Conservation (phyloP, 192 early-diverging fungal genomes). For the Gamsiella multidivaricata region DNA sequence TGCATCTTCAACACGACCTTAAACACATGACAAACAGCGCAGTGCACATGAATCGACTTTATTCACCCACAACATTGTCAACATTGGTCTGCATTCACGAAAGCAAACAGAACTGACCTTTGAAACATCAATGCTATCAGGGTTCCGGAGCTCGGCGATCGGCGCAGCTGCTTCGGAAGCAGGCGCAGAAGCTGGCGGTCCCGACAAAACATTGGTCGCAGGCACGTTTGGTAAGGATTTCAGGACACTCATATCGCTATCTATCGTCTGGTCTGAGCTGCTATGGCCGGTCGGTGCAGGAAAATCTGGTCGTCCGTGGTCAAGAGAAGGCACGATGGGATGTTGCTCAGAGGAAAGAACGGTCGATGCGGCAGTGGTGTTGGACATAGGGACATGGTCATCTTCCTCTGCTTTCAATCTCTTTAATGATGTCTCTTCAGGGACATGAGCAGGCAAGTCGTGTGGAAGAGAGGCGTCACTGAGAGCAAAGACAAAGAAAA, state of each 20-base stretch:
- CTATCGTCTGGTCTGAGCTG: slow-evolving; percentile 38
- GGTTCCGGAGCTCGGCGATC: slow-evolving; percentile 36
- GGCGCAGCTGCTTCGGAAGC: slow-evolving; percentile 14
- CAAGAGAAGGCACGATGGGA: slow-evolving; percentile 49
- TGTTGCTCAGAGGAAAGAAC: slow-evolving; percentile 30
- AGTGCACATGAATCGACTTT: slow-evolving; percentile 24
- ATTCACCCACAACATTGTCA: slow-evolving; percentile 25
- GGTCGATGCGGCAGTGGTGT: slow-evolving; percentile 1
- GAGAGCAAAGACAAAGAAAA: background rate
- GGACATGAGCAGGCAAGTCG: slow-evolving; percentile 19
- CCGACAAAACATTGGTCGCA: slow-evolving; percentile 42
- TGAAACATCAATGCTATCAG: slow-evolving; percentile 51
- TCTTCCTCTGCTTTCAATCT: slow-evolving; percentile 48
- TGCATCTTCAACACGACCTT: background rate
- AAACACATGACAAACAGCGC: slow-evolving; percentile 18
- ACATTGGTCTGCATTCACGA: slow-evolving; percentile 7
- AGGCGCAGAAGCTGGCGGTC: slow-evolving; percentile 37
- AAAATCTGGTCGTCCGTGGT: slow-evolving; percentile 30
- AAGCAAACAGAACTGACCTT: slow-evolving; percentile 48
- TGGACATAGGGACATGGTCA: slow-evolving; percentile 37
- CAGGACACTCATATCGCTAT: slow-evolving; percentile 51
- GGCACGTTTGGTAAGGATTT: slow-evolving; percentile 31
- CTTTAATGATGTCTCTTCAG: slow-evolving; percentile 46
- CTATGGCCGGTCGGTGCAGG: slow-evolving; percentile 24
- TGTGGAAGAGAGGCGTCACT: slow-evolving; percentile 4